Evolutionary conservation across 2,329 filamentous ascomycete genomes (phyloP).

Genomic region (Chaetomiaceae sp.): DNA sequence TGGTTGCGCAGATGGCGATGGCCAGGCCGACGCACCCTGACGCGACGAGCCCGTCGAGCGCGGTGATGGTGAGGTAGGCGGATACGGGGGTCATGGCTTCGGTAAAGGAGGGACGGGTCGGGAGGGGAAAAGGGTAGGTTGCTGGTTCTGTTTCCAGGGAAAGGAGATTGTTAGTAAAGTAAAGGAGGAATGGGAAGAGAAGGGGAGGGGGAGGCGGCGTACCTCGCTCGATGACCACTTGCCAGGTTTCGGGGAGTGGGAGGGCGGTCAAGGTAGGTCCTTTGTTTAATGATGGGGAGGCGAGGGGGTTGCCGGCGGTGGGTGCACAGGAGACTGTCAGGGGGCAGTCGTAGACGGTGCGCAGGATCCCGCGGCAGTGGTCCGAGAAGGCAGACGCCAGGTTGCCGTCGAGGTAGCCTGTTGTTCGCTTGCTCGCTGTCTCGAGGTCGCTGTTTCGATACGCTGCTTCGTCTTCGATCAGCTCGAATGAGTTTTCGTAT

Average conservation of each 20-base stretch:
- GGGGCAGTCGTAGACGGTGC: slow-evolving; percentile 23
- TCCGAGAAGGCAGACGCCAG: slow-evolving; percentile 11
- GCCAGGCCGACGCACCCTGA: slow-evolving; percentile 21
- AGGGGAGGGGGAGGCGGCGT: neutral
- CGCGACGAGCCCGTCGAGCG: slow-evolving; percentile 23
- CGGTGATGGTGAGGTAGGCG: slow-evolving; percentile 20
- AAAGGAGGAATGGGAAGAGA: neutral
- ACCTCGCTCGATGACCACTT: slow-evolving; percentile 23
- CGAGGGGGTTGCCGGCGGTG: neutral
- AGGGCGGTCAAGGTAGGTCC: slow-evolving; percentile 8
- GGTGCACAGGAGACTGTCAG: slow-evolving; percentile 15
- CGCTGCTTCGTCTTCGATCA: slow-evolving; percentile 18
- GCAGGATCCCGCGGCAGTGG: slow-evolving; percentile 9
- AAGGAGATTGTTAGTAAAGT: neutral
- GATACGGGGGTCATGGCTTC: slow-evolving; percentile 21
- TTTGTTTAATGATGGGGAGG: neutral
- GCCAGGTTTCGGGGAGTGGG: slow-evolving; percentile 21
- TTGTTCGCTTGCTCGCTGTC: slow-evolving; percentile 12
- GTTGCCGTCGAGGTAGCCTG: slow-evolving; percentile 12
- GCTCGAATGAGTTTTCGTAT: slow-evolving; percentile 21
- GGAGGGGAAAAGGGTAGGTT: slow-evolving; percentile 10
- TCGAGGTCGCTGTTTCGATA: slow-evolving; percentile 4
- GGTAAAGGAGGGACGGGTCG: slow-evolving; percentile 15
- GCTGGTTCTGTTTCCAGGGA: slow-evolving; percentile 10
- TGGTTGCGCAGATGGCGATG: slow-evolving; percentile 22